phyloP scores from a whole-genome alignment of 169 alveolate genomes.

The Cryptosporidium sp. region DNA sequence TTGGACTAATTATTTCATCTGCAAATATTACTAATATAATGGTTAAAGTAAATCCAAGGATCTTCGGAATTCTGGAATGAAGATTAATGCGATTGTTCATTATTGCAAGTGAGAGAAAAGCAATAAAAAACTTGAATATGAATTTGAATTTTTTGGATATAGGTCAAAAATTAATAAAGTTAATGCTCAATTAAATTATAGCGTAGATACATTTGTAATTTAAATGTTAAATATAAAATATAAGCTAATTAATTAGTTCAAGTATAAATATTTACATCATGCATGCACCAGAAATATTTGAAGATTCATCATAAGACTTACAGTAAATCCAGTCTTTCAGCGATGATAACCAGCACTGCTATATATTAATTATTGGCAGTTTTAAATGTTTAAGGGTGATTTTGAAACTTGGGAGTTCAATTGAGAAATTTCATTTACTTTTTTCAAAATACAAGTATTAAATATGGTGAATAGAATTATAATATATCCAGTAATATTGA shows the following conservation, averaged over 20 bases:
- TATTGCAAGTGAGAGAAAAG: background rate
- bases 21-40: background rate
- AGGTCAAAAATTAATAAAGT: too few species aligned
- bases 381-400: too few species aligned
- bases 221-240: background rate
- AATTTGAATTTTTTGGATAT: background rate
- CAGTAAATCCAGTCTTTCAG: background rate
- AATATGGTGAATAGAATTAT: background rate
- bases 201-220: background rate
- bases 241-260: background rate
- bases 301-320: background rate
- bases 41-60: background rate
- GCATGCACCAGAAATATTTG: background rate
- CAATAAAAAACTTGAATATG: too few species aligned
- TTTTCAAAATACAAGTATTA: too few species aligned
- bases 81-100: background rate
- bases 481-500: background rate
- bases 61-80: background rate
- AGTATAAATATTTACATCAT: background rate
- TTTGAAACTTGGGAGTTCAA: background rate
- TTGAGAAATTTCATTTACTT: background rate
- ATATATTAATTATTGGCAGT: too few species aligned
- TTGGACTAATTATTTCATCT: background rate
- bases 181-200: too few species aligned
- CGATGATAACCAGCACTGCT: too few species aligned